A percentile compares a stretch with the other conserved stretches of the same genome.
Conservation (phyloP, 192 early-diverging fungal species). For the Linnemannia hyalina region DNA sequence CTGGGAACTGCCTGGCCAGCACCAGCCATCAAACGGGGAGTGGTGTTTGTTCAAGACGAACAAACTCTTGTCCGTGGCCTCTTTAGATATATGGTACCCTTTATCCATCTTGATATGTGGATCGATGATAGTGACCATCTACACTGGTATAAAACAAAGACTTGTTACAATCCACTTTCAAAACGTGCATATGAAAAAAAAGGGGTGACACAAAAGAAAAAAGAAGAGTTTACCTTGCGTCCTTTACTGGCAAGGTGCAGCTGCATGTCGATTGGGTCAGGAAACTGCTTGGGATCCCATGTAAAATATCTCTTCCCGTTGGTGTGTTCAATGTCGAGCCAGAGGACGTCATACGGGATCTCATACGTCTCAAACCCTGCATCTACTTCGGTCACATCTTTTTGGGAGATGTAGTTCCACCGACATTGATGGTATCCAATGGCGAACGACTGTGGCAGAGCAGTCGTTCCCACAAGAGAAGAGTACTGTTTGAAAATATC, state of each 20-base stretch:
- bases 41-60: constrained; percentile 84
- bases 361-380: constrained; percentile 88
- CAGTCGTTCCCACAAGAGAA: constrained; percentile 81
- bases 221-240: constrained; percentile 69
- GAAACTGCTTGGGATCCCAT: constrained; percentile 94
- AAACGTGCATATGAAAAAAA: background rate
- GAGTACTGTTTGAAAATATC: constrained; percentile 83
- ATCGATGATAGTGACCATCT: constrained; percentile 97
- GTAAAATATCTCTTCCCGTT: constrained; percentile 98
- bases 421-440: constrained; percentile 97
- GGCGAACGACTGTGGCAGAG: constrained; percentile 90
- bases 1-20: constrained; percentile 95
- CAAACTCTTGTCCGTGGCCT: constrained; percentile 78
- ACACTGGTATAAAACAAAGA: background rate
- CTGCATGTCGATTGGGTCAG: constrained; percentile 89
- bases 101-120: constrained; percentile 95
- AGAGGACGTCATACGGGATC: constrained; percentile 98
- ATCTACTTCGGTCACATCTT: constrained; percentile 89
- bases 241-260: constrained; percentile 76
- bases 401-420: constrained; percentile 97
- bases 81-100: constrained; percentile 80
- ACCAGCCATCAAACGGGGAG: constrained; percentile 90
- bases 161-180: background rate
- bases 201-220: background rate
- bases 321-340: constrained; percentile 99